Base-by-base conservation (phyloP, 768 basidiomycete genomes). In the Amanita thiersii region DNA sequence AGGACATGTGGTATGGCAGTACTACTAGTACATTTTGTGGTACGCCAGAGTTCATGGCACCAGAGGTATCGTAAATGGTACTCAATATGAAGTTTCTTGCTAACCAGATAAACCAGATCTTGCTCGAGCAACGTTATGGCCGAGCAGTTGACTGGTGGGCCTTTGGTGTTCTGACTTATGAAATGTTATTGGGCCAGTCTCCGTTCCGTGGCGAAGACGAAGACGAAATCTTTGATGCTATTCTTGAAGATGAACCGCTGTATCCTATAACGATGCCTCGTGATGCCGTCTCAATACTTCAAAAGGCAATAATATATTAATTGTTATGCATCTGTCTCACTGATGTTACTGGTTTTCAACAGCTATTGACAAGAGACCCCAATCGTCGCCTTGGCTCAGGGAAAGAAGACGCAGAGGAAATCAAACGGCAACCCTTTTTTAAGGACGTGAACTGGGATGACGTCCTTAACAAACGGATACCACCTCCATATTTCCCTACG, bases 91-190 rank as follows among this genome's bases (percentile, higher is more conserved):
- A 32, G 39, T 5, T 26, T 15, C 26, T 51, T 50, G 50, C 37
- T 14, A 4, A 36, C 30, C 20, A n/a, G 5, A 45, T 23, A 7
- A 11, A 20, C 4, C 47, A 98, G 93, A 99, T 99, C 61, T 72
- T 99, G 40, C 75, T 98, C n/a, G 96, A 99, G 65, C 96, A 98
- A 65, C 86, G 92, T 35, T 99, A 99, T 53, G 93, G 92, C 7
- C 89, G 92, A 28, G 94, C 96, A 8, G 96, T 99, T 30, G 96
- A 99, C 58, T 99, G 96, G 96, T 99, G 96, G 96, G 96, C 96
- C 9, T 98, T 98, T 59, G 96, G 96, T 49, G 96, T 99, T 3
- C 64, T 99, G 52, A 97, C 86, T 18, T 99, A 99, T 58, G 96
- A 99, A 65, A 99, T 99, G 96, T 64, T 99, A 40, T 73, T 98